phyloP scores from a whole-genome alignment of 2,329 filamentous ascomycete genomes.

The Byssochlamys sp. region DNA sequence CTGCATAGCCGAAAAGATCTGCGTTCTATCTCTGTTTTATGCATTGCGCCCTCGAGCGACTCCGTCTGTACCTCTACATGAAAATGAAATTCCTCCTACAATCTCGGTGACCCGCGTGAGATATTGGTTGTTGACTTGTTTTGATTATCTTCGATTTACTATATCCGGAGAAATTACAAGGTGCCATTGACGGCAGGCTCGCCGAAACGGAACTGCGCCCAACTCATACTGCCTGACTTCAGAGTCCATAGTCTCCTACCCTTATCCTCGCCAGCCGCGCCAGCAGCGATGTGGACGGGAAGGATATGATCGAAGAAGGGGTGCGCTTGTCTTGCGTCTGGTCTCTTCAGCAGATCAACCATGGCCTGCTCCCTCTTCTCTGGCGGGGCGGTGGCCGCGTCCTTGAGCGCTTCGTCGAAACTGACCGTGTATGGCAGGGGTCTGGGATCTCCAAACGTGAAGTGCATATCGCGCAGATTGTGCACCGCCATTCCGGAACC shows the following conservation, averaged over 20 bases:
- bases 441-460: conserved; percentile 34
- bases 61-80: neutral
- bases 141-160: neutral
- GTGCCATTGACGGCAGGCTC: conserved; percentile 19
- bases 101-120: neutral
- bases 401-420: conserved; percentile 60
- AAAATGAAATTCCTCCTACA: neutral
- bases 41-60: neutral
- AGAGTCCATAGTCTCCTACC: conserved; percentile 42
- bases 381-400: conserved; percentile 46
- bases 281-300: conserved; percentile 50
- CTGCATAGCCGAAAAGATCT: neutral
- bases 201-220: conserved; percentile 48
- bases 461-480: conserved; percentile 51
- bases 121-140: neutral
- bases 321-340: conserved; percentile 52
- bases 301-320: conserved; percentile 56
- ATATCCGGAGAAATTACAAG: conserved; percentile 9
- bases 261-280: conserved; percentile 43
- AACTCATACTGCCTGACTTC: conserved; percentile 44
- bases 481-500: conserved; percentile 68
- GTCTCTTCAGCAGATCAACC: conserved; percentile 38
- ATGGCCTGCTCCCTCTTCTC: conserved; percentile 37
- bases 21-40: neutral
- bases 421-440: conserved; percentile 50